phyloP scores from a whole-genome alignment of 768 basidiomycete species.

The Galerina marginata region DNA sequence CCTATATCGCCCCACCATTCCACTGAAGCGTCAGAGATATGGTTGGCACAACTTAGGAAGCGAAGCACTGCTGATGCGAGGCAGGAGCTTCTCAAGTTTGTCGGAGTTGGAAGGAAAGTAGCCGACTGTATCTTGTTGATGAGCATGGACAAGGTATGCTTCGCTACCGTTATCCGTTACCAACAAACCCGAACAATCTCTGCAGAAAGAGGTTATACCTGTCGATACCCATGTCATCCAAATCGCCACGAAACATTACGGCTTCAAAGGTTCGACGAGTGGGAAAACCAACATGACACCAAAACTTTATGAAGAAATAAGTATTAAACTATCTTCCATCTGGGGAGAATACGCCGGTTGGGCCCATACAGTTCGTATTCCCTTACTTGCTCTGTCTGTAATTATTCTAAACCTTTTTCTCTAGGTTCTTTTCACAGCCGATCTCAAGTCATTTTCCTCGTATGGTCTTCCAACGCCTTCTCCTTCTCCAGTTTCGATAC shows the following conservation, averaged over 20 bases:
- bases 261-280: slow-evolving; percentile 51
- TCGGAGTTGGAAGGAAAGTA: slow-evolving; percentile 95
- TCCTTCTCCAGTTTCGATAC: slow-evolving; percentile 12
- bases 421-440: slow-evolving; percentile 78
- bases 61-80: slow-evolving; percentile 64
- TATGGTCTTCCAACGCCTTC: slow-evolving; percentile 50
- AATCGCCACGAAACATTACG: slow-evolving; percentile 83
- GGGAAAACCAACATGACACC: slow-evolving; percentile 72
- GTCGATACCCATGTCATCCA: slow-evolving; percentile 97
- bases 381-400: neutral
- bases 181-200: neutral
- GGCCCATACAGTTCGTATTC: slow-evolving; percentile 75
- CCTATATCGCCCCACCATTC: slow-evolving; percentile 22
- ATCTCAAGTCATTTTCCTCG: slow-evolving; percentile 68
- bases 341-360: slow-evolving; percentile 93
- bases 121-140: slow-evolving; percentile 94
- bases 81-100: slow-evolving; percentile 76
- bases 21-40: slow-evolving; percentile 60
- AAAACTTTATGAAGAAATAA: slow-evolving; percentile 77
- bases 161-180: slow-evolving; percentile 1
- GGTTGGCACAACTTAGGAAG: slow-evolving; percentile 60
- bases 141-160: slow-evolving; percentile 84
- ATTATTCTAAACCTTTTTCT: neutral
- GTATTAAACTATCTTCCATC: slow-evolving; percentile 55
- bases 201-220: slow-evolving; percentile 83